Percentiles rank a stretch among this genome's conserved stretches.
Conservation (phyloP, 2,329 filamentous ascomycete species). For the Macrophomina phaseolina region DNA sequence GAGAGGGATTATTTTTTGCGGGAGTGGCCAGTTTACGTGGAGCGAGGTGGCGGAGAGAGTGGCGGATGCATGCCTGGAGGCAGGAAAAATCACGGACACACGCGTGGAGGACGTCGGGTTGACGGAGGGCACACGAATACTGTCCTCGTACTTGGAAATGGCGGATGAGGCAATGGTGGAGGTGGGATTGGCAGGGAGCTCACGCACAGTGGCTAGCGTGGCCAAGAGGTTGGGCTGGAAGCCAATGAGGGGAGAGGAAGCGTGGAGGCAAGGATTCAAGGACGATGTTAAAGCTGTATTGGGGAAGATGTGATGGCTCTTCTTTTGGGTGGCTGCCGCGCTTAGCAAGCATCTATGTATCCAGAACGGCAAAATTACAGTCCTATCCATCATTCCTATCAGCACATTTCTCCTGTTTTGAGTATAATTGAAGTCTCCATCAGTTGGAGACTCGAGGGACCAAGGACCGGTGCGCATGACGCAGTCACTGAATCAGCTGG, state of each 20-base stretch:
- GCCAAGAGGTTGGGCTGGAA: constrained; percentile 24
- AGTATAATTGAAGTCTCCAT: too few species aligned
- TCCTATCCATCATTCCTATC: too few species aligned
- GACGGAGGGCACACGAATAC: constrained; percentile 9
- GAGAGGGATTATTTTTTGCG: constrained; percentile 25
- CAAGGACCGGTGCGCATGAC: too few species aligned
- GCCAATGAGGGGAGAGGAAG: constrained; percentile 14
- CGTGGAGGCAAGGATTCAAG: constrained; percentile 16
- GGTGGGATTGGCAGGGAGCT: constrained; percentile 14
- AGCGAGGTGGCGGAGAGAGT: constrained; percentile 24
- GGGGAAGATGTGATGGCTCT: neutral
- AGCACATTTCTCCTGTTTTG: too few species aligned
- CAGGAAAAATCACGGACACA: neutral
- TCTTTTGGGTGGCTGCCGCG: too few species aligned
- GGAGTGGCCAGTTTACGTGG: constrained; percentile 24
- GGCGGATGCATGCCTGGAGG: constrained; percentile 17
- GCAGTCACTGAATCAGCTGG: too few species aligned
- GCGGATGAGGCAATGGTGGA: constrained; percentile 22
- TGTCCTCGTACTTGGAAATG: constrained; percentile 1
- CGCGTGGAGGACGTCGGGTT: constrained; percentile 16
- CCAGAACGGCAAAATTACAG: too few species aligned
- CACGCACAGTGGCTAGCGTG: constrained; percentile 15
- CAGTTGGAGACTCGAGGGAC: too few species aligned
- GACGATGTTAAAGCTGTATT: constrained; percentile 18
- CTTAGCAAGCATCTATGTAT: too few species aligned